A percentile compares a stretch with the other conserved stretches of the same genome.
Conservation (phyloP, 129 eudicot species). For the Erigeron canadensis region DNA sequence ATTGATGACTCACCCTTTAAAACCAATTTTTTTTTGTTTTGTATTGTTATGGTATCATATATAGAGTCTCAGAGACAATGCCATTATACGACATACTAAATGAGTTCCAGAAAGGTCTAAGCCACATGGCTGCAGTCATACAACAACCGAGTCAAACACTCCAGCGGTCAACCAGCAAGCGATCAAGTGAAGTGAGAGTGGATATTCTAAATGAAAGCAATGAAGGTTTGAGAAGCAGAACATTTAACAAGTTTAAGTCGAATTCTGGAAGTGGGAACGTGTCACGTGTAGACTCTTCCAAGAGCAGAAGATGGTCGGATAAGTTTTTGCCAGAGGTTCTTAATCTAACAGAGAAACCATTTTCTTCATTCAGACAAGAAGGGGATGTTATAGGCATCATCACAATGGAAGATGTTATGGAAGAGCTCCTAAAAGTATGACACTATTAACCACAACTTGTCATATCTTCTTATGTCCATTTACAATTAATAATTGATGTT, state of each 20-base stretch:
- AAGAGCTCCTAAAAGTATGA: slow-evolving; percentile 56
- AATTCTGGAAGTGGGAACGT: slow-evolving; percentile 34
- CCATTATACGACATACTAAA: slow-evolving; percentile 62
- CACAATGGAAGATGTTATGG: slow-evolving; percentile 77
- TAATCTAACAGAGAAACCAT: slow-evolving; percentile 39
- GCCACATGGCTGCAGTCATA: slow-evolving; percentile 80
- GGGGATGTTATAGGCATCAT: slow-evolving; percentile 69
- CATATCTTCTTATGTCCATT: background rate
- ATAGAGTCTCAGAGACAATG: slow-evolving; percentile 68
- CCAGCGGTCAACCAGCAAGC: slow-evolving; percentile 28
- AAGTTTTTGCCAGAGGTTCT: slow-evolving; percentile 48
- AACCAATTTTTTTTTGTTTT: too few relatives aligned
- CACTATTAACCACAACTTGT: background rate
- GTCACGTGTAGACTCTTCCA: slow-evolving; percentile 44
- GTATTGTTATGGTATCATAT: slow-evolving; percentile 17
- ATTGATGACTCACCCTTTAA: background rate
- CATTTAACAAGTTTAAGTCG: slow-evolving; percentile 40
- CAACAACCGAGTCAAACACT: slow-evolving; percentile 35
- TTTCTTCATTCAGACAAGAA: slow-evolving; percentile 44
- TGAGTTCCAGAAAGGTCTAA: slow-evolving; percentile 75
- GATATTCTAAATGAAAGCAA: slow-evolving; percentile 44
- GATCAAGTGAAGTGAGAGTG: slow-evolving; percentile 40
- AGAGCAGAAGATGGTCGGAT: slow-evolving; percentile 60
- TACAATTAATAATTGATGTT: background rate
- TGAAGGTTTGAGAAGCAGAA: slow-evolving; percentile 41